Base-by-base conservation (phyloP, 805 yeast genomes). In the Candida coquimbonensis region DNA sequence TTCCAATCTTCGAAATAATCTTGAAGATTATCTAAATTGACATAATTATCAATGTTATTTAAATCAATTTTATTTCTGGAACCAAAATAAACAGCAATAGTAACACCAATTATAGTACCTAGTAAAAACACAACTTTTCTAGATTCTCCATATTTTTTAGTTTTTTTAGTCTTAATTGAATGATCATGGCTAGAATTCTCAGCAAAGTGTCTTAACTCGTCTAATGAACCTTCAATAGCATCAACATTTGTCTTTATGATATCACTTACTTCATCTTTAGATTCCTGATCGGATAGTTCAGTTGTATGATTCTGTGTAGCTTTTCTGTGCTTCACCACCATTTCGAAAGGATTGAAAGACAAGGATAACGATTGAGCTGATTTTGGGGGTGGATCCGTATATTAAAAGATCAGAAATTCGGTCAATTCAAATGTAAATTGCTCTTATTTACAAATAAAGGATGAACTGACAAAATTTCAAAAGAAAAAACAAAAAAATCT, bases 71-170 rank as follows among this genome's bases (percentile, higher is more conserved):
- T 71, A 25, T 67, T 68, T 29, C 64, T 66, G 16, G 73, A 66
- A 5, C 84, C 84, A 49, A 83, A 72, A 53, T 83, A 77, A 31
- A 78, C 69, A 0, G 96, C 89, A 4, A 77, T 53, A 0, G 73
- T 40, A 1, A 87, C 66, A 14, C 96, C 96, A 13, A 87, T 49
- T 1, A 87, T 39, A 0, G 95, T 79, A 39, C 96, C 96, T 36
- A 86, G 59, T 0, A 83, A 52, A 53, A 87, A 84, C 9, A 80
- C 70, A 19, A 79, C 70, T 43, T 87, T 64, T 53, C 81, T 73
- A 3, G 87, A 72, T 46, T 74, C 76, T 45, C 62, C 70, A 50
- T 61, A 54, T n/a, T 49, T 44, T 40, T 53, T 46, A 4, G 31
- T 9, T 16, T 44, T 40, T 16, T 7, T 6, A 7, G 17, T 5